Conservation (phyloP, 164 flowering plant genomes). For the Litsea cubeba region DNA sequence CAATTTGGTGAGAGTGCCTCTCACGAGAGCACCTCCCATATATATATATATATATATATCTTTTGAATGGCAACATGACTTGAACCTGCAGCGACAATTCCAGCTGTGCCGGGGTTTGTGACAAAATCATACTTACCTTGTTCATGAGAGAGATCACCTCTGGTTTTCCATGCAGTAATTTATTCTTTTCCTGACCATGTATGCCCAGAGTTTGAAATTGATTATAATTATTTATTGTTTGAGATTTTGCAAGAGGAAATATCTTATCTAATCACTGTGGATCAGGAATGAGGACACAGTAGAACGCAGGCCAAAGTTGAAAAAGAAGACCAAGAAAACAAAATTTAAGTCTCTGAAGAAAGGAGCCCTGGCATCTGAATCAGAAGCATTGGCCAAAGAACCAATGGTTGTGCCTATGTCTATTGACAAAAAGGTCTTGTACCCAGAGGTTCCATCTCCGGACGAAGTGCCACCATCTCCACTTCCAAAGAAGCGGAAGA, state of each 20-base stretch:
- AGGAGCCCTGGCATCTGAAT: constrained; percentile 60
- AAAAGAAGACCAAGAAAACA: constrained; percentile 85
- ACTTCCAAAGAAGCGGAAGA: constrained; percentile 59
- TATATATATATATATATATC: no score
- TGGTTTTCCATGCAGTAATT: no score
- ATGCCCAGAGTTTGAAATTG: no score
- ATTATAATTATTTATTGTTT: neutral
- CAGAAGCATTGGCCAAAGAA: constrained; percentile 39
- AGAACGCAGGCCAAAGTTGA: constrained; percentile 55
- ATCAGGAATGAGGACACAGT: constrained; percentile 46
- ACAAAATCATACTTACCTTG: no score
- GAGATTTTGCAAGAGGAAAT: neutral
- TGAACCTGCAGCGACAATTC: no score
- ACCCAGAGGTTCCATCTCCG: constrained; percentile 26
- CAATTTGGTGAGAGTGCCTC: no score
- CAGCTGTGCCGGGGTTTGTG: no score
- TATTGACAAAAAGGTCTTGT: constrained; percentile 43
- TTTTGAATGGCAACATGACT: no score
- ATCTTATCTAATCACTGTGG: constrained; percentile 7
- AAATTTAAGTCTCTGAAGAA: constrained; percentile 93
- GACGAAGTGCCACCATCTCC: constrained; percentile 31
- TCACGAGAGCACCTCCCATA: no score
- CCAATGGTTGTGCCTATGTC: constrained; percentile 36
- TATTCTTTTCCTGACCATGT: no score
- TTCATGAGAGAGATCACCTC: no score